Evolutionary conservation across 768 basidiomycete genomes (phyloP), one percentile per base, ranked within the genome.

Genomic region (Leucosporidium yakuticum): DNA sequence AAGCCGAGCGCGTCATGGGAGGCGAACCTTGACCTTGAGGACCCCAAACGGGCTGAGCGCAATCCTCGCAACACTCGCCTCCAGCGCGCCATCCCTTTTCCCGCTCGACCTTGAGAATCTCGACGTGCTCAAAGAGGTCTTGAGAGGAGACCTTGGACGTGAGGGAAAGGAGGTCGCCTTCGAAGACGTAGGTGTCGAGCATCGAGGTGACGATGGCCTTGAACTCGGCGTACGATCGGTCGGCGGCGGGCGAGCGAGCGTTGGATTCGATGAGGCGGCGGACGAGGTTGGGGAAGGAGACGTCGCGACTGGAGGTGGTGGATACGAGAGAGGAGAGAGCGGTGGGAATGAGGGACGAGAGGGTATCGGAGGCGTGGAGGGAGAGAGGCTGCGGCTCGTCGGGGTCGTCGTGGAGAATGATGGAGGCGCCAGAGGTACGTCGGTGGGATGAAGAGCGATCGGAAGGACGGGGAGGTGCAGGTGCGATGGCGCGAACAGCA

Each of bases 211-310:
- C 82, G 68, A 99, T 93, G 17, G 85, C 84, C 55, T 91, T 84
- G 79, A 98, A 95, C 79, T 98, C 94, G 27, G 87, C 86, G 79
- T 97, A 98, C 0, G 79, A 75, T 4, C 62, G 85, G 19, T 86
- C 85, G 44, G 85, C 83, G 29, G 83, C 81, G 2, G 85, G 80
- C 4, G 84, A 80, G 27, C 80, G 76, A 20, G 82, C 81, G 7
- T 86, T 82, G 2, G 87, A 84, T 72, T 91, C 87, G 50, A 97
- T 90, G 6, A 98, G 84, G 9, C 92, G 86, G 74, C 90, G 92
- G 84, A 99, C 95, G 14, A 99, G 81, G 25, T 85, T 85, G 29
- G 96, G 94, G 77, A 99, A 95, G 0, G 93, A 95, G 7, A 96
- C 83, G 0, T 86, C 83, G 21, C 84, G 84, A 0, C 88, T 85